Evolutionary conservation across 768 basidiomycete species (phyloP).

Genomic region (Lactarius pseudohatsudake): DNA sequence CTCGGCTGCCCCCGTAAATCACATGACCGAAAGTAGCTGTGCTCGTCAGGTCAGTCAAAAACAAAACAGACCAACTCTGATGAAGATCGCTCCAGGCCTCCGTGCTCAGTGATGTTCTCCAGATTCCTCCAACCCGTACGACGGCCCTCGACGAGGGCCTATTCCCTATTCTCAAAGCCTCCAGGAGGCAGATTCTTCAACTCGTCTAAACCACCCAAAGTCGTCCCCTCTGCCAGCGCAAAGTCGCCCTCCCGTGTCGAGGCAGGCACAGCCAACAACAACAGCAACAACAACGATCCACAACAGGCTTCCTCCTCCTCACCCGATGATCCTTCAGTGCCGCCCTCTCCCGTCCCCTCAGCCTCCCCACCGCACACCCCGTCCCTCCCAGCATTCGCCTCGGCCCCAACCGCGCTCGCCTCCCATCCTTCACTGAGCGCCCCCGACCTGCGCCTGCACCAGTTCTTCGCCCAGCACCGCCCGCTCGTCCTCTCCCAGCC

Average conservation of each 20-base stretch:
- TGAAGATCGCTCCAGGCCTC: neutral
- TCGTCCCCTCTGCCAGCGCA: conserved; percentile 36
- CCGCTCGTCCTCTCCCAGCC: conserved; percentile 71
- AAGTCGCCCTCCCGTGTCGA: conserved; percentile 42
- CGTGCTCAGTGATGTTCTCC: conserved; percentile 18
- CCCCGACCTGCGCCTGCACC: conserved; percentile 76
- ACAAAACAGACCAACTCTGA: neutral
- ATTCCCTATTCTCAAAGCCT: conserved; percentile 77
- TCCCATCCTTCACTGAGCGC: conserved; percentile 58
- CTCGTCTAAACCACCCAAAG: conserved; percentile 64
- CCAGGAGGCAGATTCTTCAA: conserved; percentile 76
- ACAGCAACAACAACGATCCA: conserved; percentile 1
- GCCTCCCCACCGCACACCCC: conserved; percentile 3
- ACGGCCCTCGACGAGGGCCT: conserved; percentile 49
- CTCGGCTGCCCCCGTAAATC: neutral
- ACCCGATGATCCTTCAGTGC: conserved; percentile 16
- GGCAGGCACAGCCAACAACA: conserved; percentile 38
- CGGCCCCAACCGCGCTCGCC: conserved; percentile 28
- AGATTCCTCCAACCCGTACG: conserved; percentile 24
- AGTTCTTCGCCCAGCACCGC: conserved; percentile 81
- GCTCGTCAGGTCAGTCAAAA: neutral
- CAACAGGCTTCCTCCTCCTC: conserved; percentile 8
- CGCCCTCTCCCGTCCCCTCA: conserved; percentile 2
- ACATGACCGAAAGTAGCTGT: neutral
- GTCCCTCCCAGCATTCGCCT: conserved; percentile 8